Evolutionary conservation across 352 stramenopile genomes (phyloP), one percentile per base, ranked within the genome.

Genomic region (Phytopythium delawarense): DNA sequence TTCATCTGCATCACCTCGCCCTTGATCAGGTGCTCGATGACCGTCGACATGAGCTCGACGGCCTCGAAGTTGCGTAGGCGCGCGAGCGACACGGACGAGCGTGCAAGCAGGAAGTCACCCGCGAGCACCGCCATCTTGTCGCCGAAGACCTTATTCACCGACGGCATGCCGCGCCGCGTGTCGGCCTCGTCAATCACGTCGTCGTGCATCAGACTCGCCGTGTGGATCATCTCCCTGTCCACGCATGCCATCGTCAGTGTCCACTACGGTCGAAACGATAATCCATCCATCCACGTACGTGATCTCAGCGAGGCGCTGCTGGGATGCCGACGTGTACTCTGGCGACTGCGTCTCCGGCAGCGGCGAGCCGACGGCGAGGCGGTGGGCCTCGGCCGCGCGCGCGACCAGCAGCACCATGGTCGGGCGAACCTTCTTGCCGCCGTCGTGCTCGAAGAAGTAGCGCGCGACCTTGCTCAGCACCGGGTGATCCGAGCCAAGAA

Each of bases 1-100:
- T 98, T 98, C 79, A 99, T 95, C 79, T 99, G 98, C 97, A 99
- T 99, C 67, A 99, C 98, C 72, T 99, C 98, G 44, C 98, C 98
- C 69, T 98, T 97, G 42, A 99, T 97, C 34, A 99, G 76, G 76
- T 99, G 97, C 76, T 99, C 97, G 67, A 99, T 99, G 46, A 97
- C 94, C 6, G 96, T 99, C 35, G 94, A 98, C 87, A 99, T 98
- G 60, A 98, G 88, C 78, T 99, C 97, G 18, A 99, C 90, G 13
- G 97, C 94, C 63, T 99, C 92, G 1, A 98, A 63, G 65, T 96
- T 97, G 40, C 97, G 87, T 62, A 99, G 71, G 7, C 96, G 83
- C 37, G 97, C 96, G 30, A 99, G 78, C 53, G 78, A 96, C 63
- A 99, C 92, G 18, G 89, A 98, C n/a, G 97, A 98, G 23, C 96